A percentile compares a stretch with the other conserved stretches of the same genome.
Evolutionary conservation across 2,329 filamentous ascomycete genomes (phyloP).

Genomic region (Calonectria honghensis): DNA sequence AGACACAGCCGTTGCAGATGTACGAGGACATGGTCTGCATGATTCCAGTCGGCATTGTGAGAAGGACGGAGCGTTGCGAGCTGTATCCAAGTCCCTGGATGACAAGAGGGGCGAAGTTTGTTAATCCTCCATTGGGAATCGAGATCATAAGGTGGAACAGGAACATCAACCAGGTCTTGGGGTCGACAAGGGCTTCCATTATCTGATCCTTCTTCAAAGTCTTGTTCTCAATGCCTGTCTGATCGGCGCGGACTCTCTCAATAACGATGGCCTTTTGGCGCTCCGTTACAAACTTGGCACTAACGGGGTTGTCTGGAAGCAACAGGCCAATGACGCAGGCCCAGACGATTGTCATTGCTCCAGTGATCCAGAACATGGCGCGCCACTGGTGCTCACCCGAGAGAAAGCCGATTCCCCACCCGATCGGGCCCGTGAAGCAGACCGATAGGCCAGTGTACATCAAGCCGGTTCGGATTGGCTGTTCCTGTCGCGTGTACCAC

Average conservation of each 20-base stretch:
- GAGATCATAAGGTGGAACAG: conserved; percentile 63
- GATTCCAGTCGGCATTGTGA: conserved; percentile 56
- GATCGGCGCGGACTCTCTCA: conserved; percentile 68
- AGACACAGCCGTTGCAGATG: conserved; percentile 62
- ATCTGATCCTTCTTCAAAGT: conserved; percentile 66
- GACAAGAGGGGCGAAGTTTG: conserved; percentile 39
- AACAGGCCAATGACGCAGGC: conserved; percentile 73
- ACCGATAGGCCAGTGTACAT: conserved; percentile 51
- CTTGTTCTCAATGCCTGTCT: conserved; percentile 71
- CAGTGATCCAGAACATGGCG: conserved; percentile 52
- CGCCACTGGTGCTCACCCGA: conserved; percentile 44
- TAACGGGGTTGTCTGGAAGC: conserved; percentile 71
- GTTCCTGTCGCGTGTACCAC: conserved; percentile 57
- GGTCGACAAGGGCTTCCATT: conserved; percentile 68
- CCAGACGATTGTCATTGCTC: conserved; percentile 62
- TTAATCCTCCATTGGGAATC: conserved; percentile 37
- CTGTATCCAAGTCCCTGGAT: conserved; percentile 63
- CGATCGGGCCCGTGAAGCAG: conserved; percentile 48
- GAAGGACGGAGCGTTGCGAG: conserved; percentile 59
- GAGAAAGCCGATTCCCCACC: conserved; percentile 48
- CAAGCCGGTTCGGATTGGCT: conserved; percentile 53
- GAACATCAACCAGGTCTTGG: conserved; percentile 77
- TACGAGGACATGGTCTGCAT: conserved; percentile 58
- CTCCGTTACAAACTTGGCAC: conserved; percentile 67
- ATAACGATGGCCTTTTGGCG: conserved; percentile 69